Evolutionary conservation across 2,329 filamentous ascomycete genomes (phyloP).

Genomic region (Albifimbria verrucaria): DNA sequence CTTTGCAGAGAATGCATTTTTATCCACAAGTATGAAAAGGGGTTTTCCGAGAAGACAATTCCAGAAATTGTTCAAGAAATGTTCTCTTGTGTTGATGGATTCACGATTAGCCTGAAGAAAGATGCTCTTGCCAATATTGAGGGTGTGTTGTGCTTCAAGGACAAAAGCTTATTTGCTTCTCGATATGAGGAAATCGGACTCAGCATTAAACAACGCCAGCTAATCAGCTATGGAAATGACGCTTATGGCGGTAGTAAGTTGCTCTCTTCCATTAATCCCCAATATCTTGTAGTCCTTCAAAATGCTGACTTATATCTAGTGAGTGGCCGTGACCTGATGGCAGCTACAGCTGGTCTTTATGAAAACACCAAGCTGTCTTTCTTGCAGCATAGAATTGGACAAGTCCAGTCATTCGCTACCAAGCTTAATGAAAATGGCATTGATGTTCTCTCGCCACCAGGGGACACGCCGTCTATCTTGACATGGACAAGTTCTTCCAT

Average conservation of each 20-base stretch:
- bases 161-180: not conserved
- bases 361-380: constrained; percentile 3
- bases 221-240: not conserved
- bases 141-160: constrained; percentile 10
- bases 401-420: constrained; percentile 1
- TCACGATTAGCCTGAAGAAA: constrained; percentile 20
- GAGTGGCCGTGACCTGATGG: constrained; percentile 3
- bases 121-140: constrained; percentile 21
- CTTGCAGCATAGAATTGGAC: not conserved
- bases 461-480: constrained; percentile 1
- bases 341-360: not conserved
- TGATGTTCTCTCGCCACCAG: not conserved
- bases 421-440: not conserved
- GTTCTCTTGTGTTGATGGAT: constrained; percentile 18
- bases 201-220: not conserved
- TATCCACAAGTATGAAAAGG: constrained; percentile 17
- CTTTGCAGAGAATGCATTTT: constrained; percentile 21
- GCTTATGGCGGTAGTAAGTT: constrained; percentile 3
- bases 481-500: constrained; percentile 1
- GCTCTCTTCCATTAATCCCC: not conserved
- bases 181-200: not conserved
- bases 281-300: not conserved
- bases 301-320: not conserved
- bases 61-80: constrained; percentile 16
- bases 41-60: constrained; percentile 11